These are phyloP conservation scores for Aquilaria sinensis DNA, from an alignment of 345 rosid genomes.

Conservation along the genomic window DNA sequence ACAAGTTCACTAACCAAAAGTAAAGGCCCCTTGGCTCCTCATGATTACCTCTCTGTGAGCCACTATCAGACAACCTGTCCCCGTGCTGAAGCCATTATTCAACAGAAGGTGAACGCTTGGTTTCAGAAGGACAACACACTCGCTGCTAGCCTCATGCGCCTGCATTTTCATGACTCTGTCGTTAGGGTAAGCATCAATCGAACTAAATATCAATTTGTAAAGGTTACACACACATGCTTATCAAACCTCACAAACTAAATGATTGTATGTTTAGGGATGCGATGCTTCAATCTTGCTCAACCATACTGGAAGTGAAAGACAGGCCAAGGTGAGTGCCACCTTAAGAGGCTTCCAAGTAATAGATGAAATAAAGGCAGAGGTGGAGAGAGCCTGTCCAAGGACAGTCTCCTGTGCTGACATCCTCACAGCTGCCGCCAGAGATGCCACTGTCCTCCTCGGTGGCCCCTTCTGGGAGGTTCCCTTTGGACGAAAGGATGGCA, in stretches of 20 bases:
- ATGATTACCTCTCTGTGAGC: constrained; percentile 9
- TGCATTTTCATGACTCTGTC: constrained; percentile 38
- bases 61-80: constrained; percentile 27
- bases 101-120: constrained; percentile 17
- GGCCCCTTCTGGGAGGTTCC: constrained; percentile 37
- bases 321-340: constrained; percentile 18
- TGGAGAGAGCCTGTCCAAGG: constrained; percentile 25
- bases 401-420: constrained; percentile 38
- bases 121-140: constrained; percentile 13
- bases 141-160: constrained; percentile 33
- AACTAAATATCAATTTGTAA: background rate
- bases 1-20: background rate
- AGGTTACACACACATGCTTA: no score
- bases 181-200: constrained; percentile 12
- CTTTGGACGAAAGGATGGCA: constrained; percentile 28
- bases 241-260: no score
- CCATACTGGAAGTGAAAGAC: constrained; percentile 25
- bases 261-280: constrained; percentile 19
- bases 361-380: constrained; percentile 26
- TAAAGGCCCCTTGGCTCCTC: background rate
- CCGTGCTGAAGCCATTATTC: constrained; percentile 25
- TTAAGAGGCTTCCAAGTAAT: constrained; percentile 26
- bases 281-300: constrained; percentile 30
- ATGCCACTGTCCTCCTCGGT: constrained; percentile 24
- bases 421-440: constrained; percentile 35